Evolutionary conservation across 306 rosid species (phyloP), one percentile per base, ranked within the genome.

Genomic region (Vigna hirtella): DNA sequence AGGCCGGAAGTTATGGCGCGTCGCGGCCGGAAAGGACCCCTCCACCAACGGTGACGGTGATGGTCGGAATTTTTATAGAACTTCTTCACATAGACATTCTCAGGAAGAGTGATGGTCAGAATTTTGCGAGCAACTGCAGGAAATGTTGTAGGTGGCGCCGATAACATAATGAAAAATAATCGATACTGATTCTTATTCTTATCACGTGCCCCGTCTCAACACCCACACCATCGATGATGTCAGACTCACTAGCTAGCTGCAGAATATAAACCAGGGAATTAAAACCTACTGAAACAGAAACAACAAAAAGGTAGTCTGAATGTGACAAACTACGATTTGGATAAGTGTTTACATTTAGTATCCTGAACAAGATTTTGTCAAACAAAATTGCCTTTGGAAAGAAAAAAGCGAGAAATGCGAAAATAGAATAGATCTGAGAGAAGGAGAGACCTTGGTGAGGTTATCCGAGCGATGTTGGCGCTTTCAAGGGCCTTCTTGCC

Each of bases 171-270:
- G 20, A 20, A 20, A 20, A 20, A 20, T 20, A 20, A 20, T 20
- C 95, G 45, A 90, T 76, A 76, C 89, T 92, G 12, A 97, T 92
- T 83, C 98, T 83, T 66, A 90, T 92, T 20, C 20, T 20, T 20
- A 20, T 20, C 28, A 94, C 93, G 73, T 89, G 97, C 56, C 97
- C 98, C 12, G 95, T 86, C 86, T 91, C 97, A 69, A 96, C 91
- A 82, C 96, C 98, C 84, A 85, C 93, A 18, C 96, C 96, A 49
- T 90, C 97, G 73, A 94, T 86, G 24, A 91, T 42, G 47, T 94
- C 97, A 20, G 91, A 92, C 83, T 94, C 97, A 72, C 97, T 92
- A 77, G 97, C 97, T 92, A 77, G 97, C 97, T 91, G 85, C 76
- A 88, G 75, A 36, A 61, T 26, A 83, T 18, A 72, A 66, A 73